Evolutionary conservation across 2,329 filamentous ascomycete genomes (phyloP).

Genomic region (Lizonia empirigonia): DNA sequence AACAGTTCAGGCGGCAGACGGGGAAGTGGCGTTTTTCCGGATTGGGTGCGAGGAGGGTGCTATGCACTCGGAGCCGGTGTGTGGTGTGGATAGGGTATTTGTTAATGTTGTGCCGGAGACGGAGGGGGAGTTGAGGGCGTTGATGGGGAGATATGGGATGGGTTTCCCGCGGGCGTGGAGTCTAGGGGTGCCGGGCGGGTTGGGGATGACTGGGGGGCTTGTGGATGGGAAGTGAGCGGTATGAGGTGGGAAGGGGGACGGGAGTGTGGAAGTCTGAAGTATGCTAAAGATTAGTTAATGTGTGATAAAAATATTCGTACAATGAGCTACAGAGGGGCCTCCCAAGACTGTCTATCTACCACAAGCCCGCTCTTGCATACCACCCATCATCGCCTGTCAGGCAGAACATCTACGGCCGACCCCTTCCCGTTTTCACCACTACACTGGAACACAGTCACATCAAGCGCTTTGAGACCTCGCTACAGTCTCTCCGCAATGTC

Average conservation of each 20-base stretch:
- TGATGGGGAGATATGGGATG: constrained; percentile 45
- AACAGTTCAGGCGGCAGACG: constrained; percentile 13
- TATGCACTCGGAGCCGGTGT: constrained; percentile 49
- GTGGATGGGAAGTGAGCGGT: background rate
- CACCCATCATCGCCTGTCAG: too few species aligned
- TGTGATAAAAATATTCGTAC: background rate
- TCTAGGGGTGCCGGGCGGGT: constrained; percentile 27
- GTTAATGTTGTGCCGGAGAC: constrained; percentile 47
- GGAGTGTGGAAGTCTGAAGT: too few species aligned
- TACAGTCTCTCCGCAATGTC: constrained; percentile 57
- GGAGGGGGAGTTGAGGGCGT: constrained; percentile 34
- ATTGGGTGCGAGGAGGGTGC: constrained; percentile 52
- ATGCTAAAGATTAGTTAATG: too few species aligned
- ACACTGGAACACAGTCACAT: background rate
- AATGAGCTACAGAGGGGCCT: background rate
- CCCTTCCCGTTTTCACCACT: background rate
- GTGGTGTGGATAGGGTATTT: constrained; percentile 42
- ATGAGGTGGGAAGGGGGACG: background rate
- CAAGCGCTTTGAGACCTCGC: background rate
- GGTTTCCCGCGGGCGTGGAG: constrained; percentile 33
- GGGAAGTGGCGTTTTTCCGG: constrained; percentile 52
- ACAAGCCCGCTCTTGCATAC: too few species aligned
- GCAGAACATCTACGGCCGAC: too few species aligned
- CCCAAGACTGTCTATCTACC: too few species aligned
- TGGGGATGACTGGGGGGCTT: constrained; percentile 15